Evolutionary conservation across 2,329 filamentous ascomycete genomes (phyloP), one percentile per base, ranked within the genome.

Genomic region (Sporothrix protearum): DNA sequence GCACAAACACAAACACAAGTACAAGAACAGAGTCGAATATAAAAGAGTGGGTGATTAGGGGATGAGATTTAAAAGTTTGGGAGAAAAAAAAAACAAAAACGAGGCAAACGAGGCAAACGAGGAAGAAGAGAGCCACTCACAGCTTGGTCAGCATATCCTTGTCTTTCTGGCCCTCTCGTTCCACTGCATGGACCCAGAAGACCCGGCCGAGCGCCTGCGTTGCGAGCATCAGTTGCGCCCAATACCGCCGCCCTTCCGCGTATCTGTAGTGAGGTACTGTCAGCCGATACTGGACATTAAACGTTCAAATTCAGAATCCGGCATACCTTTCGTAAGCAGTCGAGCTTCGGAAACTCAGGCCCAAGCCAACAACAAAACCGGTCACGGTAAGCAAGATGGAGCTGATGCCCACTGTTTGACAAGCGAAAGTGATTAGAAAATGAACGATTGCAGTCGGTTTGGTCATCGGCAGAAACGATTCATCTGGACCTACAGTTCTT

Each of bases 361-460:
- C 87, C 77, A 94, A 81, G 86, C 90, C 90, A 77, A 95, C 91
- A 72, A 94, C 91, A 81, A 95, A 94, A 89, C 92, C 92, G 36
- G 92, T 88, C n/a, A 95, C 89, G 0, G 92, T 94, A 59, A 95
- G 85, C n/a, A 95, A 84, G 57, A 93, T 85, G n/a, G 85, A 88
- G 77, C 86, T 85, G 74, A 94, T 88, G 61, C 85, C 85, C 61
- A 81, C 78, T 80, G 12, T 4, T 22, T 10, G 22, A 6, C 22
- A 90, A 8, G 49, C 30, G 14, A 1, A 22, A 2, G 42, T 14
- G 45, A 66, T 68, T 42, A 59, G 10, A 59, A 59, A 68, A 22
- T 0, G 10, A n/a, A 55, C 1, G 51, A 71, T 25, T 67, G 55
- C 14, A 8, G 19, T 7, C 36, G 14, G 51, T 47, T 8, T 47